Evolutionary conservation across 1,139 yeast species (phyloP), one percentile per base, ranked within the genome.

Genomic region (Geotrichum australiense): DNA sequence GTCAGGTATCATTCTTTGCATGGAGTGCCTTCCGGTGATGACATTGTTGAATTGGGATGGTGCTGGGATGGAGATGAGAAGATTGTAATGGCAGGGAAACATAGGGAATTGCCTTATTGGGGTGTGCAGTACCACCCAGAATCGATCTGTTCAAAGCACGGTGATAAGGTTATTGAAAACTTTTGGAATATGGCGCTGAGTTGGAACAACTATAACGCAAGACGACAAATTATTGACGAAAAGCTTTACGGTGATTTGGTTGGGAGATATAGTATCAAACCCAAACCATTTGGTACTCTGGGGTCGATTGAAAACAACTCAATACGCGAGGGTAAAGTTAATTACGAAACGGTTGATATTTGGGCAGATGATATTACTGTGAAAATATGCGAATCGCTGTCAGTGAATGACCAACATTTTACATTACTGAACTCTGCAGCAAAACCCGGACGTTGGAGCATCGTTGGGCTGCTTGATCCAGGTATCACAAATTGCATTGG

Each of bases 101-200:
- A 85, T 55, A 53, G 42, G 0, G 21, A 40, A 0, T 62, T 67
- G 21, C 97, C 97, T 0, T 83, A 82, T 63, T 89, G 71, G 62
- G 98, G 96, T 0, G 96, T 93, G 2, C 99, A 93, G 55, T 93
- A 89, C 55, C 99, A 93, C 56, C 98, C 98, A 0, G 99, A 93
- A 56, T 86, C 96, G 0, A 76, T 91, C 31, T 86, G 96, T 55
- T 87, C 97, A 0, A 65, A 69, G 10, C 57, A 64, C 39, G 98
- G 98, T 1, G 68, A 59, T 3, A 57, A 62, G 5, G 61, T 91
- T 43, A 58, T 89, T 3, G 50, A 53, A 18, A 83, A 82, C 55
- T 91, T 91, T 58, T 73, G 85, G 65, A 26, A 47, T 0, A 49
- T 77, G 24, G 85, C 93, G 0, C 39, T 45, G 1, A 49, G 53